These are phyloP conservation scores for Trichosporon ovoides DNA, from an alignment of 1,284 basidiomycete species.

Conservation along the genomic window DNA sequence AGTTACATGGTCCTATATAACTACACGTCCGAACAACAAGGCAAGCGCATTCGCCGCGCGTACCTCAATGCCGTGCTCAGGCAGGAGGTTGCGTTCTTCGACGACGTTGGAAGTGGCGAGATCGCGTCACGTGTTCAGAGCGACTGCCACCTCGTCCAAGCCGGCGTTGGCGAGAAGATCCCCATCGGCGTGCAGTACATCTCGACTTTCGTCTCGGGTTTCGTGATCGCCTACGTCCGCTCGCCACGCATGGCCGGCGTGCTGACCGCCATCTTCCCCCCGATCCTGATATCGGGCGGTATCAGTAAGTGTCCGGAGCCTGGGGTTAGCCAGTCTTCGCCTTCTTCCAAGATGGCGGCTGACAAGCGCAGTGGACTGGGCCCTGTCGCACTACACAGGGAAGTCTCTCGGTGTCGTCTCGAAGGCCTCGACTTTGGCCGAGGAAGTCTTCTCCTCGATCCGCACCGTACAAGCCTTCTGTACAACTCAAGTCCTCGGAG, in stretches of 20 bases:
- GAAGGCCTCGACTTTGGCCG: conserved; percentile 77
- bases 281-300: conserved; percentile 67
- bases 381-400: conserved; percentile 45
- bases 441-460: conserved; percentile 70
- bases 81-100: conserved; percentile 71
- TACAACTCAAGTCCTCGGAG: conserved; percentile 62
- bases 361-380: conserved; percentile 21
- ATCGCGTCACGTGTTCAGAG: conserved; percentile 92
- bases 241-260: conserved; percentile 86
- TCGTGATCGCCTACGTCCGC: conserved; percentile 56
- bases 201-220: conserved; percentile 66
- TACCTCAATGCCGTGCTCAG: conserved; percentile 49
- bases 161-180: conserved; percentile 84
- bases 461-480: conserved; percentile 79
- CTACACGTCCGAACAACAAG: conserved; percentile 78
- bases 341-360: too few species aligned
- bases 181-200: conserved; percentile 51
- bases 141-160: conserved; percentile 64
- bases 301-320: conserved; percentile 14
- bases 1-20: conserved; percentile 81
- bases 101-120: conserved; percentile 88
- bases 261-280: conserved; percentile 78
- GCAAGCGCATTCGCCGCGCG: conserved; percentile 60
- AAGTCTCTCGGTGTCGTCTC: conserved; percentile 67
- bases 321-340: too few species aligned